Evolutionary conservation across 2,329 filamentous ascomycete genomes (phyloP).

Genomic region (Pochonia chlamydosporia): DNA sequence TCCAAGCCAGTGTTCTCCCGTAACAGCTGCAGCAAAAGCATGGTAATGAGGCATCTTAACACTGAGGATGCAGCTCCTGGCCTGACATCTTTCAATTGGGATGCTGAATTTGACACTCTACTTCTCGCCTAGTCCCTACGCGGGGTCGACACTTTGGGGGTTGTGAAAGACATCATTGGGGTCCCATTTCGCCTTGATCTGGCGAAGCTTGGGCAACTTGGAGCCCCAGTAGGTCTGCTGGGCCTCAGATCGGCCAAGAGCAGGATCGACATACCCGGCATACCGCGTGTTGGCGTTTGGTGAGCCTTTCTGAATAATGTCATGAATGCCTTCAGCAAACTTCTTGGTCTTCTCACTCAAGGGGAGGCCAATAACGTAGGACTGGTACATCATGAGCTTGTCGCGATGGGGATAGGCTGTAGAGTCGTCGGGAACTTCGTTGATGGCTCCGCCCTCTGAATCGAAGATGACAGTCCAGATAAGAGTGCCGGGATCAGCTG

Average conservation of each 20-base stretch:
- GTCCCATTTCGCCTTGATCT: constrained; percentile 48
- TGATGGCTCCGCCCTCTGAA: constrained; percentile 53
- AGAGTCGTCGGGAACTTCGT: constrained; percentile 46
- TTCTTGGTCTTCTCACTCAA: constrained; percentile 38
- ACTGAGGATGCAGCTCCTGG: too few species aligned
- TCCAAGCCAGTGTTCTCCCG: too few species aligned
- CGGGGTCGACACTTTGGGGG: constrained; percentile 47
- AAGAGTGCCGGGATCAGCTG: constrained; percentile 41
- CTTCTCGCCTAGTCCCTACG: too few species aligned
- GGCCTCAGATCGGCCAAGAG: constrained; percentile 32
- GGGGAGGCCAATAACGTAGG: constrained; percentile 48
- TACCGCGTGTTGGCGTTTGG: constrained; percentile 45
- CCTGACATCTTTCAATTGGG: too few species aligned
- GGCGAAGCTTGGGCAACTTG: constrained; percentile 40
- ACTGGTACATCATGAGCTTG: constrained; percentile 58
- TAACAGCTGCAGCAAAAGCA: too few species aligned
- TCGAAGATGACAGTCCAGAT: constrained; percentile 60
- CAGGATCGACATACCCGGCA: constrained; percentile 56
- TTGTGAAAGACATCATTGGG: constrained; percentile 51
- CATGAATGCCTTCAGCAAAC: constrained; percentile 48
- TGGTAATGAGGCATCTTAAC: too few species aligned
- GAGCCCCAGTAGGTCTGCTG: constrained; percentile 50
- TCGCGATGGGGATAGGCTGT: constrained; percentile 61
- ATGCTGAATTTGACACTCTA: too few species aligned
- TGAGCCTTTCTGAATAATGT: constrained; percentile 31